Evolutionary conservation across 2,329 filamentous ascomycete genomes (phyloP), one percentile per base, ranked within the genome.

Genomic region (Fusarium pseudocircinatum): DNA sequence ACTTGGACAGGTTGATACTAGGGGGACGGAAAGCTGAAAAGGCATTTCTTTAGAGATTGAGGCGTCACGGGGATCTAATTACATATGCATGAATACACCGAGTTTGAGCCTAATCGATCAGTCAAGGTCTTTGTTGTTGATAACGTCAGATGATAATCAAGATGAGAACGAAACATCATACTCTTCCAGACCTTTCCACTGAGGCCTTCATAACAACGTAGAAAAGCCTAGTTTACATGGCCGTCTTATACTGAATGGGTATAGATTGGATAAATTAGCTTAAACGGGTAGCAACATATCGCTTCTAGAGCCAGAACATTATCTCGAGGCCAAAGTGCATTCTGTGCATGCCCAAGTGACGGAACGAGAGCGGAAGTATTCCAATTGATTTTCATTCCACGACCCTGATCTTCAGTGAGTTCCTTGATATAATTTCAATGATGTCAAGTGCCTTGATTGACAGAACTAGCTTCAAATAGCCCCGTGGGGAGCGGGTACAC

Each of bases 31-130:
- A 20, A 56, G 63, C 7, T 64, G 6, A 37, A 39, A 8, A 20
- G 12, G 22, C 6, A 30, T 2, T 10, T 7, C 2, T 16, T 4
- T 4, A 7, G 14, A n/a, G 14, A 16, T 1, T 10, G 13, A 3
- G 5, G 5, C 2, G 2, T 7, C 7, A 28, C 10, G 1, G 3
- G 12, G 4, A 4, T 18, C 4, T 6, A 13, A 16, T 28, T 28
- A 12, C 6, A 37, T 2, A 13, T 22, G 7, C 0, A 7, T n/a
- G 20, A 39, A 28, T 28, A 39, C 13, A 9, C 9, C 0, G 10
- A 6, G 4, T 28, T 28, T 18, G 10, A 22, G 3, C 2, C 2
- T 4, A 18, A 22, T 22, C 10, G 7, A 13, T 10, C 7, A 22
- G 24, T 0, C 3, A 16, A 14, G 4, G 16, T 13, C 6, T 16